Evolutionary conservation across 2,329 filamentous ascomycete genomes (phyloP), one percentile per base, ranked within the genome.

Genomic region (Cercospora zeae-maydis): DNA sequence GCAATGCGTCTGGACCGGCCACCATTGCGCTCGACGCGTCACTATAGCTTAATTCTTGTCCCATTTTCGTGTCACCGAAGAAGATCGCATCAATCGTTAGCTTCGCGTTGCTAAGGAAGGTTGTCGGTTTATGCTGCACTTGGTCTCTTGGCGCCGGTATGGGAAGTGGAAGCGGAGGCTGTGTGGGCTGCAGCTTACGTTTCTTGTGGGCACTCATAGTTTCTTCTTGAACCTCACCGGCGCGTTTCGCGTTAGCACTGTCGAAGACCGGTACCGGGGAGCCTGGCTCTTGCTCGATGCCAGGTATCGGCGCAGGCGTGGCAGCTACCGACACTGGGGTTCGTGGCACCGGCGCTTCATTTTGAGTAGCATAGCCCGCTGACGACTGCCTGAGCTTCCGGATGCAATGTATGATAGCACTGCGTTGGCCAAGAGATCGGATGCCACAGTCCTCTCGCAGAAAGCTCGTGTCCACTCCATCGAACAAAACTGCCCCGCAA

Each of bases 401-500:
- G 60, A 93, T 84, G 9, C 85, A 85, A 63, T 81, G 78, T 13
- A 81, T 77, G 1, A 95, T 74, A 1, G 81, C 82, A 49, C 79
- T 78, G 62, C 86, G 83, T 65, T 88, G 84, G 2, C 83, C 84
- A 19, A 86, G 75, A 3, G 82, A 80, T 39, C 75, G 82, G 59
- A 93, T 78, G 1, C 80, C 82, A 16, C 91, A 78, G 6, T 84
- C 83, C 34, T 86, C 80, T 11, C 79, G 75, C 13, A 86, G 75
- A 0, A 78, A 76, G 1, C 72, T 66, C 39, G 79, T 78, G 21
- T 83, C 75, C 34, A 82, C 79, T 24, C 82, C 84, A 1, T 55
- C 64, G n/a, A 93, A 78, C 0, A 93, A 79, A 0, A 83, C 80
- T 49, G 84, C 80, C 1, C 91, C 91, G 59, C 87, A 85, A 4